Evolutionary conservation across 1,284 basidiomycete genomes (phyloP).

Genomic region (Mycena sp.): DNA sequence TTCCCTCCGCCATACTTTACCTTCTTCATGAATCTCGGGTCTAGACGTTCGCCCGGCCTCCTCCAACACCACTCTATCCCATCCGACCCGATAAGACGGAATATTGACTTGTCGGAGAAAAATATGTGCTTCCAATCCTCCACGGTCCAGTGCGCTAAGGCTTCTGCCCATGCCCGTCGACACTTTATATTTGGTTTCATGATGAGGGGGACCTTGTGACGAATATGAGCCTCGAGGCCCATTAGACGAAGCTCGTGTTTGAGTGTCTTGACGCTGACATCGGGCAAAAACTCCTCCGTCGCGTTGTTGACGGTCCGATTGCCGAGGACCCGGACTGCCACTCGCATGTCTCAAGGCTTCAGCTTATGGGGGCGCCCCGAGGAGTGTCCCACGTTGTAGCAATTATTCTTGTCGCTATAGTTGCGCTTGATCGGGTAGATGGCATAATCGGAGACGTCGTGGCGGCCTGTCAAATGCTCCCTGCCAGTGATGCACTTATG

Average conservation of each 20-base stretch:
- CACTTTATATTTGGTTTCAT: neutral
- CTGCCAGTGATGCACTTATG: slow-evolving; percentile 25
- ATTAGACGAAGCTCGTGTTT: neutral
- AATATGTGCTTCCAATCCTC: neutral
- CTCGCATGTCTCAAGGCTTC: slow-evolving; percentile 8
- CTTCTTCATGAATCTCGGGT: slow-evolving; percentile 20
- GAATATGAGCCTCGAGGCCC: neutral
- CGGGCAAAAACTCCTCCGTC: neutral
- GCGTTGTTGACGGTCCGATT: neutral
- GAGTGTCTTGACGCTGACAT: neutral
- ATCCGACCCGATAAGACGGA: neutral
- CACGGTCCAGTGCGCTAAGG: neutral
- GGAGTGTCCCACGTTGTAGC: slow-evolving; percentile 25
- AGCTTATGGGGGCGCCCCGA: slow-evolving; percentile 27
- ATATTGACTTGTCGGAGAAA: slow-evolving; percentile 5
- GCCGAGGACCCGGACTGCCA: slow-evolving; percentile 17
- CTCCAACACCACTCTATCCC: slow-evolving; percentile 27
- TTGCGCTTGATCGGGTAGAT: slow-evolving; percentile 19
- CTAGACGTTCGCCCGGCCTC: slow-evolving; percentile 19
- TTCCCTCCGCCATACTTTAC: slow-evolving; percentile 39
- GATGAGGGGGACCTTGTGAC: neutral
- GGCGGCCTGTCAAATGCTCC: slow-evolving; percentile 2
- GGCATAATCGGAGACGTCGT: slow-evolving; percentile 19
- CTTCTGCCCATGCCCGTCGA: neutral
- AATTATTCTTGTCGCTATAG: slow-evolving; percentile 30